Evolutionary conservation across 2,329 filamentous ascomycete genomes (phyloP), one percentile per base, ranked within the genome.

Genomic region (Colletotrichum siamense): DNA sequence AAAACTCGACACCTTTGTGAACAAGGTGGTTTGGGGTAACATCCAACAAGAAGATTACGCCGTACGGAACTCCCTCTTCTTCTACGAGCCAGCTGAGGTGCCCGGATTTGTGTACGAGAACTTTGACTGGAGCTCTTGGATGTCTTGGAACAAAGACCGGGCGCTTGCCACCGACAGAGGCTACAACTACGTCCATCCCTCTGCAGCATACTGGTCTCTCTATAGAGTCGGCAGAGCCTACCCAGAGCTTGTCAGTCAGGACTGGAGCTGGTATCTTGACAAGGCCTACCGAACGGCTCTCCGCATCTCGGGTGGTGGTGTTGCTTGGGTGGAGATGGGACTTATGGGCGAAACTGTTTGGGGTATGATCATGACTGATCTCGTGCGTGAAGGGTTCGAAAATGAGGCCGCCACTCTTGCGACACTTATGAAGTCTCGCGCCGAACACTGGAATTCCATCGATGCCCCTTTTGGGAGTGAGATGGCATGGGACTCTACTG

Each of bases 401-500:
- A 30, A 73, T 8, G 82, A 86, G 75, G 84, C 80, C 0, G 77
- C 80, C 0, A 81, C 89, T 73, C 88, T 86, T 1, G 79, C 79
- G 4, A 79, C 80, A 1, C 82, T 83, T 0, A 92, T 92, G 90
- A 85, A 84, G 16, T 81, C 81, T 5, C 86, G 91, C 2, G 89
- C 90, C 2, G 77, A 84, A 8, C 79, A 82, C 2, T 93, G 91
- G 91, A 81, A 88, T n/a, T 82, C 82, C 0, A 82, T 89, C 68
- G 84, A 85, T 7, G 88, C 89, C 6, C 91, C 91, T 0, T 93
- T 88, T 75, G 91, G 90, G 0, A 91, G 89, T 66, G 91, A 92
- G 80, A 91, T 91, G 89, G 88, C 90, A 0, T 93, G 91, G 91
- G 91, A 93, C 73, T 91, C 88, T 0, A 92, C 91, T 0, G 91